These are phyloP conservation scores for Omphalea diandra DNA, from an alignment of 441 rosid genomes.

Conservation along the genomic window DNA sequence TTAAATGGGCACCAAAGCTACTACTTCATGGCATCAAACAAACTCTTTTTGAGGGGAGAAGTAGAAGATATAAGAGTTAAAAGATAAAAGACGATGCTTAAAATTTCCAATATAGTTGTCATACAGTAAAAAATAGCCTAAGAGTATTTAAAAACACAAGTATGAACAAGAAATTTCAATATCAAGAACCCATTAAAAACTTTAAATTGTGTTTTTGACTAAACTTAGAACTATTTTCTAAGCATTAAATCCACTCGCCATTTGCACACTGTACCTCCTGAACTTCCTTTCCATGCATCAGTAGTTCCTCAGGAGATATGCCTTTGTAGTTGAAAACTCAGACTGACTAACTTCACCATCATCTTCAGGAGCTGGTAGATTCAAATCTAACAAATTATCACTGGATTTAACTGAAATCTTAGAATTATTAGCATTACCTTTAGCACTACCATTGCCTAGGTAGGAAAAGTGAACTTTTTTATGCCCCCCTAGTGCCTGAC, in stretches of 20 bases:
- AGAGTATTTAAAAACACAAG: not conserved
- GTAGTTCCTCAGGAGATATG: constrained; percentile 6
- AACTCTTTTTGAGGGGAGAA: not conserved
- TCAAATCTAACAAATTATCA: constrained; percentile 31
- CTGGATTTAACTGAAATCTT: constrained; percentile 5
- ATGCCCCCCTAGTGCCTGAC: constrained; percentile 63
- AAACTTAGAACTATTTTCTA: not conserved
- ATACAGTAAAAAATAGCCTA: not conserved
- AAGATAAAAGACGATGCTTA: not conserved
- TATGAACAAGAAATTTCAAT: not conserved
- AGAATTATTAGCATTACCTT: not conserved
- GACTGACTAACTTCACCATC: constrained; percentile 24
- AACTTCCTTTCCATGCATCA: constrained; percentile 3
- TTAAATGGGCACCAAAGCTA: not conserved
- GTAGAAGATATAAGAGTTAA: not conserved
- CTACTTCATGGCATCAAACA: too few relatives aligned
- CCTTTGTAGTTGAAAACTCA: not conserved
- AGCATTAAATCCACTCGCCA: not conserved
- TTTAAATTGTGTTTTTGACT: not conserved
- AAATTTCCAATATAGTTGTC: too few relatives aligned
- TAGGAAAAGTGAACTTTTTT: constrained; percentile 46
- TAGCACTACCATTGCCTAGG: constrained; percentile 6
- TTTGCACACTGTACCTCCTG: not conserved
- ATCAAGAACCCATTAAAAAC: not conserved
- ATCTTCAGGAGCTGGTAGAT: constrained; percentile 33